Conservation (phyloP, 306 rosid genomes). For the Begonia loranthoides region DNA sequence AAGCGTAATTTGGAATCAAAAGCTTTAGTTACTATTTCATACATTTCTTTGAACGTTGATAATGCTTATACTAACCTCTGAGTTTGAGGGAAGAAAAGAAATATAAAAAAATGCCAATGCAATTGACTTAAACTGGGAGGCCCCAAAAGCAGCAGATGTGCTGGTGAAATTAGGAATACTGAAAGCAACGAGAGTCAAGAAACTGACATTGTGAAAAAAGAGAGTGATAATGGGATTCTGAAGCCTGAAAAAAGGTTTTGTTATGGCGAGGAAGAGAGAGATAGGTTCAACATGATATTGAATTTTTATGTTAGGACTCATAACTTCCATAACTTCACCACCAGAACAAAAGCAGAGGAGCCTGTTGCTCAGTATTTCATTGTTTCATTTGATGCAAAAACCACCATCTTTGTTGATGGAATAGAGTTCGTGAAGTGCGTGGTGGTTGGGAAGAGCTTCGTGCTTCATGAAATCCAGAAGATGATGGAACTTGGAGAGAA, state of each 20-base stretch:
- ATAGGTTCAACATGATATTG: constrained; percentile 60
- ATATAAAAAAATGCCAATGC: constrained; percentile 16
- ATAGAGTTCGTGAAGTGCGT: constrained; percentile 79
- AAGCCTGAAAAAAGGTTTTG: constrained; percentile 21
- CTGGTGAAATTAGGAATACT: constrained; percentile 12
- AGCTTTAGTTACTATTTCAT: constrained; percentile 20
- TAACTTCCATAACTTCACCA: constrained; percentile 89
- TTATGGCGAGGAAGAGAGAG: constrained; percentile 64
- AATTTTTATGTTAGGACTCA: constrained; percentile 67
- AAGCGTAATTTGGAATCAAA: constrained; percentile 32
- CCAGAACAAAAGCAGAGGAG: constrained; percentile 83
- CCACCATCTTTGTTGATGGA: constrained; percentile 38
- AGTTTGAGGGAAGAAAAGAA: constrained; percentile 12
- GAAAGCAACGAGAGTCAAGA: constrained; percentile 22
- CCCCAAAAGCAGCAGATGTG: constrained; percentile 14
- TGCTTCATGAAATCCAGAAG: constrained; percentile 95
- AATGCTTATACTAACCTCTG: constrained; percentile 14
- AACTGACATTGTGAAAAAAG: constrained; percentile 18
- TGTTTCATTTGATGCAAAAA: constrained; percentile 50
- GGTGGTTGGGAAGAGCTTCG: constrained; percentile 94
- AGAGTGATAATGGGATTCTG: constrained; percentile 23
- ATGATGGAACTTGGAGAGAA: constrained; percentile 91
- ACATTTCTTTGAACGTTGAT: constrained; percentile 21
- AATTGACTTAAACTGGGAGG: constrained; percentile 12
- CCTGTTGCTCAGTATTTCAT: constrained; percentile 66